Percentiles rank a stretch among this genome's conserved stretches.
Evolutionary conservation across 2,329 filamentous ascomycete genomes (phyloP).

Genomic region (Macrophomina pseudophaseolina): DNA sequence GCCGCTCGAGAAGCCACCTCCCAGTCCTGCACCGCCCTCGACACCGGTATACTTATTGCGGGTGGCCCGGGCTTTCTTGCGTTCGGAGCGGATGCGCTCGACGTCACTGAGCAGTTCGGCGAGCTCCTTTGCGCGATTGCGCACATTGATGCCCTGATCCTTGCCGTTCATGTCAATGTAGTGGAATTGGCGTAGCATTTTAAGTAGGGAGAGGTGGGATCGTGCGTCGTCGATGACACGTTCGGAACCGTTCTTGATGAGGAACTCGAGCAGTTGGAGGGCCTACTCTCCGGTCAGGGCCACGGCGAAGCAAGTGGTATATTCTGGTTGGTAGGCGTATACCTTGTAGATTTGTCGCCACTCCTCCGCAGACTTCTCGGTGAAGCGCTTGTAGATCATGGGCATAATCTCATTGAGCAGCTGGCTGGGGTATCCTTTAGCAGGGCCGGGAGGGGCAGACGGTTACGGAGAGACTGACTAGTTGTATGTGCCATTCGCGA

Average conservation of each 20-base stretch:
- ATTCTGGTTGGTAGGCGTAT: constrained; percentile 16
- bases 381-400: constrained; percentile 99
- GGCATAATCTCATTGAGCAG: constrained; percentile 99
- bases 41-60: constrained; percentile 96
- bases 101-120: constrained; percentile 93
- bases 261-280: constrained; percentile 92
- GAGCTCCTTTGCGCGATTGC: constrained; percentile 94
- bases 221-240: constrained; percentile 96
- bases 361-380: constrained; percentile 96
- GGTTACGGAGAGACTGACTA: constrained; percentile 68
- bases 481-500: constrained; percentile 96
- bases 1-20: constrained; percentile 56
- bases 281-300: constrained; percentile 50
- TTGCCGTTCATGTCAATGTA: constrained; percentile 96
- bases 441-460: background rate
- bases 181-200: constrained; percentile 99
- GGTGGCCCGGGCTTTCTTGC: constrained; percentile 88
- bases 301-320: background rate
- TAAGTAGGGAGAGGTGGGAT: constrained; percentile 90
- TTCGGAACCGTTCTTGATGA: constrained; percentile 98
- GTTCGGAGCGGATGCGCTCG: constrained; percentile 74
- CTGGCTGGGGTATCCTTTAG: constrained; percentile 65
- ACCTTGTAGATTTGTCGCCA: constrained; percentile 99
- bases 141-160: constrained; percentile 96
- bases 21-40: constrained; percentile 75